phyloP scores from a whole-genome alignment of 2,329 filamentous ascomycete genomes.

The Aureobasidium lini region DNA sequence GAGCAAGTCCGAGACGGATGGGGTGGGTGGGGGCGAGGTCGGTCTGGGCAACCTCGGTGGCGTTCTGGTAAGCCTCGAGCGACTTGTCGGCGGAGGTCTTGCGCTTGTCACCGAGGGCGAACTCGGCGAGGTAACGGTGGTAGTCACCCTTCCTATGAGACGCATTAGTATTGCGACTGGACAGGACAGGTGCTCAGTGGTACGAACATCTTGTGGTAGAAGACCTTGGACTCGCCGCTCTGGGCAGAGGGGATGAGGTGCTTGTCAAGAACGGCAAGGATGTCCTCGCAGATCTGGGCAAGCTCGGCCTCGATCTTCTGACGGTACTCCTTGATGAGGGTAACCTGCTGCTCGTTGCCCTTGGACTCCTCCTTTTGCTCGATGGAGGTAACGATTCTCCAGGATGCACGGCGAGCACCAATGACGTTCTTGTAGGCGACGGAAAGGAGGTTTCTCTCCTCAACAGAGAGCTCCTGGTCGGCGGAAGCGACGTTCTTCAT shows the following conservation, averaged over 20 bases:
- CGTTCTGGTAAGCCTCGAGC: constrained; percentile 93
- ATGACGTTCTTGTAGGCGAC: constrained; percentile 99
- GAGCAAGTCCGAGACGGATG: constrained; percentile 82
- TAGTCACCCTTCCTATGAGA: constrained; percentile 89
- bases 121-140: constrained; percentile 97
- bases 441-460: constrained; percentile 95
- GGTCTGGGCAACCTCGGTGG: constrained; percentile 82
- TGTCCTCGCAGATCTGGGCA: constrained; percentile 95
- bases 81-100: constrained; percentile 91
- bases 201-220: constrained; percentile 98
- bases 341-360: constrained; percentile 86
- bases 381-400: constrained; percentile 97
- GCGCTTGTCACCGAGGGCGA: constrained; percentile 87
- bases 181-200: not conserved
- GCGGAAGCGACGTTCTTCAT: constrained; percentile 97
- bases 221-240: constrained; percentile 97
- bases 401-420: constrained; percentile 90
- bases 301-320: constrained; percentile 97
- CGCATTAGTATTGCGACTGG: not conserved
- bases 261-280: constrained; percentile 88
- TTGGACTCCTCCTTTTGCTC: constrained; percentile 99
- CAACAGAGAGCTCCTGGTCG: constrained; percentile 59
- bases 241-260: constrained; percentile 90
- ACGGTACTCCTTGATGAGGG: constrained; percentile 94
- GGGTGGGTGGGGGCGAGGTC: constrained; percentile 87